Base-by-base conservation (phyloP, 331 rosid species). In the Quercus lobata region DNA sequence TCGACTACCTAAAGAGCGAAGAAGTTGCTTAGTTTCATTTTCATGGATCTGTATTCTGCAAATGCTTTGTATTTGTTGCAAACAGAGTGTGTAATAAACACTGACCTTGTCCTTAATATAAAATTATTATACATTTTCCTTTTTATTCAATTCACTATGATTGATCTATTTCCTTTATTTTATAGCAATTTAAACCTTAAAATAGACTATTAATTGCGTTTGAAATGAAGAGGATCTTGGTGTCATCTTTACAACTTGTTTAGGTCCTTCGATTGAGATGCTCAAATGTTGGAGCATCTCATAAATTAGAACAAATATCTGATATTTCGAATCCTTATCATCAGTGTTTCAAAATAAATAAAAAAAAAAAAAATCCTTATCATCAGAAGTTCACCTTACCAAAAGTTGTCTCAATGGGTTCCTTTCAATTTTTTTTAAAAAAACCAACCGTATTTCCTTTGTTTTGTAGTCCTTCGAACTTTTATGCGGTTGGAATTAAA, bases 221-320 rank as follows among this genome's bases (percentile, higher is more conserved):
- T 12, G 17, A 34, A 29, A 63, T 63, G 30, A 29, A 14, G 49
- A 41, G 65, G 54, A 49, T 49, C 54, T 27, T 57, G 37, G 17
- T 69, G 61, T 44, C 65, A 60, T 55, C 44, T 18, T 44, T 30
- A 27, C 80, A 46, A 76, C n/a, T 76, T 81, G 84, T 22, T 60
- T 6, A 66, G 80, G 65, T 69, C 61, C 81, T 81, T 62, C 69
- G 73, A 49, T 71, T 34, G 58, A 76, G 80, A 81, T 58, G 76
- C 76, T 49, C 54, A 49, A 49, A 25, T 30, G 46, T 41, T 41
- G 46, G 46, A 41, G 18, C 61, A 15, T 29, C 74, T 71, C 34
- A 14, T 54, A 24, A 4, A 29, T 52, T 53, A 62, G 68, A 49
- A 54, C 54, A 63, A 74, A 80, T 65, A 8, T 49, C 68, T 57